Conservation (phyloP, 106 monocot genomes). For the Vanilla planifolia region DNA sequence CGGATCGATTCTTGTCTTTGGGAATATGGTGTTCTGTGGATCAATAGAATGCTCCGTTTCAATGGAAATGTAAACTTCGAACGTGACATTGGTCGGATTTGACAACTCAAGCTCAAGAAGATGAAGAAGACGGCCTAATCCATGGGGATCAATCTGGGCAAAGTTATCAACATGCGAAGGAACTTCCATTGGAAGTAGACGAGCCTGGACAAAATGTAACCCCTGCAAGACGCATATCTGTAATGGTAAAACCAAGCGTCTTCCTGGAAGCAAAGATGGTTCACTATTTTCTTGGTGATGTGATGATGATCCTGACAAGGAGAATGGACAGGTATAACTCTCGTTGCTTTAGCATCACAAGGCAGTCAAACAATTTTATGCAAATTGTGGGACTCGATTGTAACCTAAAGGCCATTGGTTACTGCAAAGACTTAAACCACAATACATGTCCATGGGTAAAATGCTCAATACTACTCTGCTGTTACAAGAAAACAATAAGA, state of each 20-base stretch:
- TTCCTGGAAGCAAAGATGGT: constrained; percentile 56
- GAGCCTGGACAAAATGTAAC: constrained; percentile 81
- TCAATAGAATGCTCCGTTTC: constrained; percentile 26
- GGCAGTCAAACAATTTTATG: too few relatives aligned
- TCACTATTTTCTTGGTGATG: constrained; percentile 16
- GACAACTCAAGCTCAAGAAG: constrained; percentile 95
- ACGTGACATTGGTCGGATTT: constrained; percentile 92
- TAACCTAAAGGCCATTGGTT: too few relatives aligned
- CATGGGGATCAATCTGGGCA: constrained; percentile 74
- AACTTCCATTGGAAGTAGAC: constrained; percentile 90
- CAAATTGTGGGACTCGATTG: too few relatives aligned
- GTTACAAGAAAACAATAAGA: too few relatives aligned
- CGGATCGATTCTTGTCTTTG: constrained; percentile 78
- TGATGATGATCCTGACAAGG: constrained; percentile 36
- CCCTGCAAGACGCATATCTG: constrained; percentile 82
- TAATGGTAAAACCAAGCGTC: constrained; percentile 81
- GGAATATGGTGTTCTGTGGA: constrained; percentile 7
- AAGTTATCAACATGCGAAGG: constrained; percentile 61
- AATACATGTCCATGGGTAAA: too few relatives aligned
- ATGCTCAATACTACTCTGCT: too few relatives aligned
- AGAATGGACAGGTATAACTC: not conserved
- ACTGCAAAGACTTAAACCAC: too few relatives aligned
- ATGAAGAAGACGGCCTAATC: constrained; percentile 76
- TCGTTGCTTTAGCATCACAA: not conserved
- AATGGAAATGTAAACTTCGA: constrained; percentile 73